These are phyloP conservation scores for Mariannaea elegans DNA, from an alignment of 2,329 filamentous ascomycete species.

Conservation along the genomic window DNA sequence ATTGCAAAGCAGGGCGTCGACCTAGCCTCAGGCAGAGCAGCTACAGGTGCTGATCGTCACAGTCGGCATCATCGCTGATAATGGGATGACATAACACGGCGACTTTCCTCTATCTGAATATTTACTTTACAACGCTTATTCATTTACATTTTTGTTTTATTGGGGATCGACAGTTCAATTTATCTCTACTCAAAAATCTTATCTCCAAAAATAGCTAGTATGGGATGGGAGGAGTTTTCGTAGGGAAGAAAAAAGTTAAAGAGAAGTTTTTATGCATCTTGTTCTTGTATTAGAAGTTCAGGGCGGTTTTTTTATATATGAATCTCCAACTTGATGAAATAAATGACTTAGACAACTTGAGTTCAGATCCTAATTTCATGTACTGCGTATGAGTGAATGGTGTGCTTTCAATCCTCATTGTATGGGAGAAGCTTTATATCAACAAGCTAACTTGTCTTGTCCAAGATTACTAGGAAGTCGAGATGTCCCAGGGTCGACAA, in stretches of 20 bases:
- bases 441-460: background rate
- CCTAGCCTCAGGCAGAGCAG: constrained; percentile 31
- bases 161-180: no score
- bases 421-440: no score
- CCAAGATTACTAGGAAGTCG: constrained; percentile 2
- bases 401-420: no score
- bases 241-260: background rate
- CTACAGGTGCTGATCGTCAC: constrained; percentile 13
- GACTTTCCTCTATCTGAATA: background rate
- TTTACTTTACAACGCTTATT: background rate
- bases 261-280: no score
- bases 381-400: no score
- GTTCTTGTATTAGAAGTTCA: no score
- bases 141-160: background rate
- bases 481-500: constrained; percentile 49
- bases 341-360: no score
- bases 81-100: background rate
- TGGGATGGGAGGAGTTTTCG: background rate
- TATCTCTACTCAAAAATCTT: background rate
- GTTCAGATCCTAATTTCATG: no score
- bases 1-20: constrained; percentile 39
- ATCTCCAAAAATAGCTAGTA: background rate
- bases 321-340: no score
- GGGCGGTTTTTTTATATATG: no score
- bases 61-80: constrained; percentile 13